Evolutionary conservation across 2,329 filamentous ascomycete species (phyloP), one percentile per base, ranked within the genome.

Genomic region (Aspergillus pseudotamarii): DNA sequence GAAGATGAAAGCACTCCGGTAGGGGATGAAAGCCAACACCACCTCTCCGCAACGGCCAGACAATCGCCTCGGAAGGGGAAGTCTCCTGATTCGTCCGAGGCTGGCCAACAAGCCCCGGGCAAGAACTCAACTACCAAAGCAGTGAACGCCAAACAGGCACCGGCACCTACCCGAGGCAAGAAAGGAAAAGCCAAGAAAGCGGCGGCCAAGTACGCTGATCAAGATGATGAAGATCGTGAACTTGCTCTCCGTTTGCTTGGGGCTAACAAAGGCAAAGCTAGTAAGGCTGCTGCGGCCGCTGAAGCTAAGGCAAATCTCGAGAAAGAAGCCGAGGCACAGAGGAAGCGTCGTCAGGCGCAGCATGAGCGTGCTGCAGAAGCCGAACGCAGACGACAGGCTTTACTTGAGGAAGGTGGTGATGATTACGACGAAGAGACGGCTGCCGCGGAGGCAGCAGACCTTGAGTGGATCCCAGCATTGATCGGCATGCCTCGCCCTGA

Each of bases 151-250:
- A 70, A 71, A 53, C 59, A 68, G 60, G 57, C 62, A 3, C 61
- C 60, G 26, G 62, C 72, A 16, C 68, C 71, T 53, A 78, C 84
- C 16, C 89, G 94, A 62, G 93, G 93, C 34, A 93, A 96, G 76
- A 88, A 87, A 62, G 86, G 85, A 64, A 97, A 96, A 75, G 89
- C 89, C 50, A 97, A 96, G 82, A 96, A 95, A 77, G 89, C 92
- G 2, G 92, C 92, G 4, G 83, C 87, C 63, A 97, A 97, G 76
- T 99, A 99, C 80, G 94, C 91, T 53, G 83, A 96, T 70, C 95
- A 98, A 82, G 94, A 98, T 71, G 93, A 97, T 60, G 94, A 97
- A 78, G 95, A 99, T 73, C 92, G 93, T 14, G 87, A 86, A 8
- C 86, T 94, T 0, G 93, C 93, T 36, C 91, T 97, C 78, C 85